phyloP scores from a whole-genome alignment of 2,329 filamentous ascomycete species.

The Aureobasidium leucospermi region DNA sequence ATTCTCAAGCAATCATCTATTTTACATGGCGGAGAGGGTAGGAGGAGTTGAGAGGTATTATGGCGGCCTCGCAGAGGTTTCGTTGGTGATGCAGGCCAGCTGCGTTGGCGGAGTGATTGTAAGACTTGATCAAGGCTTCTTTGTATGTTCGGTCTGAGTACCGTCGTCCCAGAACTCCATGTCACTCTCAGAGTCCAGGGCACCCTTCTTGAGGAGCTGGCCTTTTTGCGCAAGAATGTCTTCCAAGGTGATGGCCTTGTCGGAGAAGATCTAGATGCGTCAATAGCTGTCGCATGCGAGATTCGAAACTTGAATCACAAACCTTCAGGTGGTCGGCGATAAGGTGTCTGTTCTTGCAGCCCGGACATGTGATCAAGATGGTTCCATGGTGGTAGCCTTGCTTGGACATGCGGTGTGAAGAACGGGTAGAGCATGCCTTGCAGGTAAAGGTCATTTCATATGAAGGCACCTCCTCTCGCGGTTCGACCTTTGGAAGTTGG shows the following conservation, averaged over 20 bases:
- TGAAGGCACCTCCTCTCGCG: constrained; percentile 47
- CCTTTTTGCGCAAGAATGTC: constrained; percentile 72
- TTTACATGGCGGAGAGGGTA: not conserved
- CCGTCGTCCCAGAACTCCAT: constrained; percentile 85
- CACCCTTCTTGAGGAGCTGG: constrained; percentile 63
- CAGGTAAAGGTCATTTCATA: constrained; percentile 93
- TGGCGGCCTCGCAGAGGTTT: not conserved
- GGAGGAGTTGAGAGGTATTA: constrained; percentile 3
- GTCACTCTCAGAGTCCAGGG: constrained; percentile 69
- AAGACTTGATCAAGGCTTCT: not conserved
- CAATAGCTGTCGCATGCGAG: not conserved
- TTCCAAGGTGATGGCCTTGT: constrained; percentile 63
- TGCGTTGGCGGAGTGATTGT: not conserved
- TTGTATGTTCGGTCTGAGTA: constrained; percentile 6
- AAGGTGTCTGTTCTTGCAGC: constrained; percentile 78
- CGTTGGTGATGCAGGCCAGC: constrained; percentile 3
- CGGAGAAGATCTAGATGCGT: constrained; percentile 58
- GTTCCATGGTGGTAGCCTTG: constrained; percentile 92
- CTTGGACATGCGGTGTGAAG: constrained; percentile 80
- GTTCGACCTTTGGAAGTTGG: constrained; percentile 18
- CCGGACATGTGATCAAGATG: constrained; percentile 79
- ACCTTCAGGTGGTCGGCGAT: constrained; percentile 82
- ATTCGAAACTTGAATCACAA: not conserved
- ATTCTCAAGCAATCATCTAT: not conserved
- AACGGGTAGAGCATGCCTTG: constrained; percentile 65